Percentiles rank a stretch among this genome's conserved stretches.
Evolutionary conservation across 768 basidiomycete species (phyloP).

Genomic region (Amyloporia xantha): DNA sequence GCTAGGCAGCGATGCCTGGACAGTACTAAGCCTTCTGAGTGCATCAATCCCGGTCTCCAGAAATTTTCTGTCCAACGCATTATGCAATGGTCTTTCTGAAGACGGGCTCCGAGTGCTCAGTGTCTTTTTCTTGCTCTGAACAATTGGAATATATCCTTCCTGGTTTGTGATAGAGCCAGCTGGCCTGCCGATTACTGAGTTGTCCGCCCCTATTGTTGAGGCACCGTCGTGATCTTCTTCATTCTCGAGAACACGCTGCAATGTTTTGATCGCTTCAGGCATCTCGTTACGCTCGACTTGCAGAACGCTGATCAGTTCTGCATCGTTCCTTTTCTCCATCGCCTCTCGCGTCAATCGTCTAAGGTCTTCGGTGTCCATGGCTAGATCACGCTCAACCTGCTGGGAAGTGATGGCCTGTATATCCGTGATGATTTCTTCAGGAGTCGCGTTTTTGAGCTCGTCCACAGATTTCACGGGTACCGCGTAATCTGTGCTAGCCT

Average conservation of each 20-base stretch:
- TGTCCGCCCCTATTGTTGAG: neutral
- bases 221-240: slow-evolving; percentile 30
- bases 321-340: slow-evolving; percentile 51
- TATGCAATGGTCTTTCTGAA: slow-evolving; percentile 21
- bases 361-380: slow-evolving; percentile 48
- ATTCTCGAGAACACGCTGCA: slow-evolving; percentile 62
- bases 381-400: slow-evolving; percentile 44
- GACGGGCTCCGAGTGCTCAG: neutral
- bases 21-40: slow-evolving; percentile 50
- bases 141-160: neutral
- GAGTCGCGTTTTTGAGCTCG: neutral
- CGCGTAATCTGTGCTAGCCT: slow-evolving; percentile 4
- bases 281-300: slow-evolving; percentile 61
- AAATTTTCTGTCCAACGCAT: slow-evolving; percentile 62
- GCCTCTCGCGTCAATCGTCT: slow-evolving; percentile 52
- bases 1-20: slow-evolving; percentile 38
- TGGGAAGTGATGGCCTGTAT: slow-evolving; percentile 22
- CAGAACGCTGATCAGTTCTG: slow-evolving; percentile 54
- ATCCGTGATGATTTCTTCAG: slow-evolving; percentile 7
- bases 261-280: slow-evolving; percentile 75
- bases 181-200: neutral
- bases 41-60: slow-evolving; percentile 70
- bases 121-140: slow-evolving; percentile 1
- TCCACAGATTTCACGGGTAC: neutral
- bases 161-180: neutral